Evolutionary conservation across 306 rosid species (phyloP).

Genomic region (Rosa rugosa): DNA sequence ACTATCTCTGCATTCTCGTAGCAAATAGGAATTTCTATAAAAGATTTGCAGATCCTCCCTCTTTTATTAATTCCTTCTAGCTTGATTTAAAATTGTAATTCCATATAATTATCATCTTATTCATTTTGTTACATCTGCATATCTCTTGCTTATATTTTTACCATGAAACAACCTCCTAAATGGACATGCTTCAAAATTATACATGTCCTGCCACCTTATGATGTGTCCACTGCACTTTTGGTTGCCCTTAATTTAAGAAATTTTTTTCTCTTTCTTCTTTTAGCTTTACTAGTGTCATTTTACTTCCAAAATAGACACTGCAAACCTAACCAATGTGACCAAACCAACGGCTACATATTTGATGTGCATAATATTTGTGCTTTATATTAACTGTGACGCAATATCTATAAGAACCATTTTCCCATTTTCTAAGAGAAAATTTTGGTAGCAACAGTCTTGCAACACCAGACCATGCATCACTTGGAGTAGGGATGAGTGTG

Average conservation of each 20-base stretch:
- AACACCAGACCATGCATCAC: not conserved
- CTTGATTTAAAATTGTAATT: not conserved
- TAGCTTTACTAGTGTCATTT: not conserved
- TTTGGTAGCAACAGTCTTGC: not conserved
- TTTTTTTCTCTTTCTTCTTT: not conserved
- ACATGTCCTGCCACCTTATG: not conserved
- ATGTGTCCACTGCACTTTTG: not conserved
- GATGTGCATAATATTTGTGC: not conserved
- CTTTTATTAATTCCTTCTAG: not conserved
- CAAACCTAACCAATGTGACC: not conserved
- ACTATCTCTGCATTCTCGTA: not conserved
- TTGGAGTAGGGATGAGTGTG: not conserved
- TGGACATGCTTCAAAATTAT: not conserved
- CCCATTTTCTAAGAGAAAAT: not conserved
- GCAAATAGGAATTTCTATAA: not conserved
- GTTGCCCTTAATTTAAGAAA: not conserved
- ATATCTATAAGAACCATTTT: not conserved
- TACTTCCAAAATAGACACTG: not conserved
- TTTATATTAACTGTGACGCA: not conserved
- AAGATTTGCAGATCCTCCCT: not conserved
- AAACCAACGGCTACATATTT: not conserved
- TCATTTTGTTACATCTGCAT: not conserved
- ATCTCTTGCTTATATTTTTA: not conserved
- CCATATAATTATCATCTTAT: not conserved
- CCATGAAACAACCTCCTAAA: not conserved